A percentile compares a stretch with the other conserved stretches of the same genome.
Conservation (phyloP, 352 stramenopile species). For the Globisporangium alternatum region DNA sequence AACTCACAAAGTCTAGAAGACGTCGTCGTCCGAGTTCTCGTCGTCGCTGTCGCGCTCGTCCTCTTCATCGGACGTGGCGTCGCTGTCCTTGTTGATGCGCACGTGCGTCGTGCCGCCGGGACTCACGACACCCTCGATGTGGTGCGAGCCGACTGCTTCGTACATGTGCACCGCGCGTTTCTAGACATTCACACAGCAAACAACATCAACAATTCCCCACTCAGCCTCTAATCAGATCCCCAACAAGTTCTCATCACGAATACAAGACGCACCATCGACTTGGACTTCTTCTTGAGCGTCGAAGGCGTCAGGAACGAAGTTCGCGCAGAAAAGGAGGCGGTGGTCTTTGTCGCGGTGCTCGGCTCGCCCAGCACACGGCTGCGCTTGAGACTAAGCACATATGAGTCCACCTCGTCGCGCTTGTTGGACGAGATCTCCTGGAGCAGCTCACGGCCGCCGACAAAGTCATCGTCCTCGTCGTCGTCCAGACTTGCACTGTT, state of each 20-base stretch:
- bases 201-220: background rate
- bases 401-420: constrained; percentile 75
- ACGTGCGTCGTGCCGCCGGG: constrained; percentile 63
- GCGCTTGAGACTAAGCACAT: constrained; percentile 64
- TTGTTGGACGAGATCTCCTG: constrained; percentile 55
- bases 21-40: constrained; percentile 26
- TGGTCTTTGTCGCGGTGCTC: background rate
- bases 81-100: constrained; percentile 40
- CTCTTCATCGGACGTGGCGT: constrained; percentile 43
- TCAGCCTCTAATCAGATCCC: background rate
- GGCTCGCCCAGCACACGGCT: constrained; percentile 27
- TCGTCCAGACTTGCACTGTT: constrained; percentile 25
- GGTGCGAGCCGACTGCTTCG: constrained; percentile 39
- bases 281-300: constrained; percentile 28
- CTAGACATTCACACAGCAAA: constrained; percentile 16
- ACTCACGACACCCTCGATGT: constrained; percentile 54
- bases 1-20: constrained; percentile 10
- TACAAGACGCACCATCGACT: constrained; percentile 30
- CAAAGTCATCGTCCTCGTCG: constrained; percentile 40
- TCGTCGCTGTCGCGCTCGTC: constrained; percentile 24
- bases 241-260: background rate
- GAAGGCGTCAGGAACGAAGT: constrained; percentile 12
- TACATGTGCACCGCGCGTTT: constrained; percentile 46
- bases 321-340: background rate
- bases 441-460: constrained; percentile 34